Conservation (phyloP, 164 flowering plant species). For the Protea cynaroides region DNA sequence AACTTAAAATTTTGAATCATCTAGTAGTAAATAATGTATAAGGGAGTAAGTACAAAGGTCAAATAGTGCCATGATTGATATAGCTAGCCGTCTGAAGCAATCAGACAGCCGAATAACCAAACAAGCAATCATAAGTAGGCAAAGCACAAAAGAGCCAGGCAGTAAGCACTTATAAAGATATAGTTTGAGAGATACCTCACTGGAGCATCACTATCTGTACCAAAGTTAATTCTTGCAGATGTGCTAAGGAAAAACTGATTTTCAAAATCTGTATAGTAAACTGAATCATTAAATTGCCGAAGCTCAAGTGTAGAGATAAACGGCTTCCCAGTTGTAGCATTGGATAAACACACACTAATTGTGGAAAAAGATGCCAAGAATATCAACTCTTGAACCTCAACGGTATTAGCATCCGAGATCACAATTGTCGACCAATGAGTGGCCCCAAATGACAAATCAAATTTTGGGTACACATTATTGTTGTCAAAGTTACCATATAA, state of each 20-base stretch:
- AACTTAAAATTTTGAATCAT: too few relatives aligned
- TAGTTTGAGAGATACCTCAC: conserved; percentile 49
- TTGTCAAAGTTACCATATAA: conserved; percentile 92
- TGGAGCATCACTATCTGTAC: conserved; percentile 73
- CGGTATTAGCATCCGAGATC: conserved; percentile 73
- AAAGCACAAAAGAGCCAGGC: neutral
- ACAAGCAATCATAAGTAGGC: neutral
- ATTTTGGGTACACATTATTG: conserved; percentile 88
- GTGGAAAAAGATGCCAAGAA: conserved; percentile 71
- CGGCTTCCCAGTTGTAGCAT: conserved; percentile 93
- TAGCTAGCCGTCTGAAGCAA: neutral
- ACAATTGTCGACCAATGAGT: conserved; percentile 93
- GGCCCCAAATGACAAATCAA: conserved; percentile 86
- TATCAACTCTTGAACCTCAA: conserved; percentile 66
- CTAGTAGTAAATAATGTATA: too few relatives aligned
- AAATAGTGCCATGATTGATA: neutral
- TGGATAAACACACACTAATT: conserved; percentile 80
- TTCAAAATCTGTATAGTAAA: conserved; percentile 67
- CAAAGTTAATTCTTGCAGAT: conserved; percentile 95
- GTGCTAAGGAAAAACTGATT: conserved; percentile 66
- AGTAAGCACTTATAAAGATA: conserved; percentile 3
- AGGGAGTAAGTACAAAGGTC: neutral
- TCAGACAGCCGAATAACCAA: conserved; percentile 2
- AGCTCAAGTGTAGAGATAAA: conserved; percentile 98
- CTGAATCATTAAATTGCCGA: conserved; percentile 88